These are phyloP conservation scores for Cyclostephanos tholiformis DNA, from an alignment of 108 stramenopile species.

Conservation along the genomic window DNA sequence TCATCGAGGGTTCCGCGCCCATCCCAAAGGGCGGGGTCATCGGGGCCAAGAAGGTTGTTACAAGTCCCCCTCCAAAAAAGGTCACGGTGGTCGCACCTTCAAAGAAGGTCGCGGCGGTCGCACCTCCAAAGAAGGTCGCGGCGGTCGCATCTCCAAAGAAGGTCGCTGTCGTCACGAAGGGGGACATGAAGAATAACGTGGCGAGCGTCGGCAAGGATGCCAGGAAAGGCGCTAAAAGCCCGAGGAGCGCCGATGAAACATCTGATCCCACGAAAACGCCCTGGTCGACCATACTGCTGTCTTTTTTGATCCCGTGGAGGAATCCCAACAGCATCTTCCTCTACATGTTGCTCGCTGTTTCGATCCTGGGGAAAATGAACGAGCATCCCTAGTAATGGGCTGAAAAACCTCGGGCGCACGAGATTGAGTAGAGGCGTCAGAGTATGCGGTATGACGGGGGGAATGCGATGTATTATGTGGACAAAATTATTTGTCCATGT, in stretches of 20 bases:
- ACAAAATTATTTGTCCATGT: no score
- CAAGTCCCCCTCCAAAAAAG: neutral
- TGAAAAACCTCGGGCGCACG: no score
- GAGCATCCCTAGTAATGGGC: conserved; percentile 9
- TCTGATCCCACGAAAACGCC: conserved; percentile 10
- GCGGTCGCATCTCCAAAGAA: no score
- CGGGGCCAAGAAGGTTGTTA: neutral
- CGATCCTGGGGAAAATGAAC: conserved; percentile 50
- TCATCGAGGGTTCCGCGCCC: neutral
- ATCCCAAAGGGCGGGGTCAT: neutral
- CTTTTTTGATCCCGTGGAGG: conserved; percentile 58
- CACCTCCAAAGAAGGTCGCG: neutral
- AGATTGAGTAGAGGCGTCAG: no score
- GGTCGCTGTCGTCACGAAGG: neutral
- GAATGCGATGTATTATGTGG: no score
- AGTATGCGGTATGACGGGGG: no score
- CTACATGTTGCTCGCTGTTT: conserved; percentile 54
- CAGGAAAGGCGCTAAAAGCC: neutral
- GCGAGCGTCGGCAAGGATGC: neutral
- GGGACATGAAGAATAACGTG: neutral
- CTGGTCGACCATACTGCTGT: conserved; percentile 41
- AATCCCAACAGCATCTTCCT: conserved; percentile 70
- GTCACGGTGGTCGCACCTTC: neutral
- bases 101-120: neutral
- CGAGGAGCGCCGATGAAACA: neutral